phyloP scores from a whole-genome alignment of 805 yeast genomes.

The Wickerhamiella kurtzmanii region DNA sequence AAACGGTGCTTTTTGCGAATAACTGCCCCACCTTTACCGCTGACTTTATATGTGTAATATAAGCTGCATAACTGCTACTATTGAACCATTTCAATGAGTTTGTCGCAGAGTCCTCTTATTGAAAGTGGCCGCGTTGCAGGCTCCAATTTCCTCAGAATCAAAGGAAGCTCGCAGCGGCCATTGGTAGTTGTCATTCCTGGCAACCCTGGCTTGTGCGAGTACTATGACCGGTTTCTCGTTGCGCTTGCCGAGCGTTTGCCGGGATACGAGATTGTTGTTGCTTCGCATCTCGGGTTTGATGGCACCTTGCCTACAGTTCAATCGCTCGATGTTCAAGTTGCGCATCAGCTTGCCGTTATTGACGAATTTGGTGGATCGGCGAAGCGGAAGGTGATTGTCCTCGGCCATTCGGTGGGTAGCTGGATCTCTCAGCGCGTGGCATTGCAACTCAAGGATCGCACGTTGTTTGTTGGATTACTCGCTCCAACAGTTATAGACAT shows the following conservation, averaged over 20 bases:
- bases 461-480: conserved; percentile 41
- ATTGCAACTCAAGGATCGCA: conserved; percentile 17
- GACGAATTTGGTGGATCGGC: conserved; percentile 20
- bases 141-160: background rate
- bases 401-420: conserved; percentile 65
- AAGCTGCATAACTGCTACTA: background rate
- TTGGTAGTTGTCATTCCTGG: conserved; percentile 57
- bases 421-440: conserved; percentile 47
- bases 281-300: conserved; percentile 54
- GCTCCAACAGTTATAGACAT: conserved; percentile 62
- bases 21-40: background rate
- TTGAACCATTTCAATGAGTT: too few relatives aligned
- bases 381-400: conserved; percentile 31
- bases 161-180: conserved; percentile 16
- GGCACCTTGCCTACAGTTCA: conserved; percentile 20
- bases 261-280: conserved; percentile 39
- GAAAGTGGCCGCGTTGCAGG: background rate
- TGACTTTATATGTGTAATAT: background rate
- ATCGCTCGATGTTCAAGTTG: conserved; percentile 39
- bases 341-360: conserved; percentile 44
- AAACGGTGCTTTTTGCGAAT: too few relatives aligned
- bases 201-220: conserved; percentile 61
- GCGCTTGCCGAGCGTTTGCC: conserved; percentile 32
- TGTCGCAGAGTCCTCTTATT: background rate
- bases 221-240: conserved; percentile 42